Evolutionary conservation across 169 alveolate species (phyloP).

Genomic region (Neospora caninum): DNA sequence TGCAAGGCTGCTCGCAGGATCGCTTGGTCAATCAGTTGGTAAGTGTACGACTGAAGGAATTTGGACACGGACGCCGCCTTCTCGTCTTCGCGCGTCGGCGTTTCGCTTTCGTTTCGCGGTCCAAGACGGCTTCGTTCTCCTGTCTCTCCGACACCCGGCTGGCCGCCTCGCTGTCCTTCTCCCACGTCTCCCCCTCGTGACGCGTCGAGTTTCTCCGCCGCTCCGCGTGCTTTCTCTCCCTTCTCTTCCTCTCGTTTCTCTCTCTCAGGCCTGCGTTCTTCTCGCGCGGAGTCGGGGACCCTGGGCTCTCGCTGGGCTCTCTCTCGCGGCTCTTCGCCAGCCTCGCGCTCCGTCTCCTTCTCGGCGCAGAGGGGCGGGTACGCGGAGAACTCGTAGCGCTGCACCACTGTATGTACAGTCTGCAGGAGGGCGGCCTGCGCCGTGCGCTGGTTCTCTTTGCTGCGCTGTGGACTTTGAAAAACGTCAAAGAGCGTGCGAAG

Average conservation of each 20-base stretch:
- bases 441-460: slow-evolving; percentile 36
- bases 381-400: slow-evolving; percentile 21
- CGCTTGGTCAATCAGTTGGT: background rate
- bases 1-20: background rate
- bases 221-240: background rate
- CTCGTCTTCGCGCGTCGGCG: too few species aligned
- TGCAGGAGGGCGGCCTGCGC: slow-evolving; percentile 65
- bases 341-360: too few species aligned
- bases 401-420: slow-evolving; percentile 19
- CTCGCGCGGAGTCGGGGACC: too few species aligned
- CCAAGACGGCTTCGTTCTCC: too few species aligned
- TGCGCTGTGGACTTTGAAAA: background rate
- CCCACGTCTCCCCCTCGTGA: too few species aligned
- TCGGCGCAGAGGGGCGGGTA: background rate
- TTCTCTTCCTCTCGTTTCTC: background rate
- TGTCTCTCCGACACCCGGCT: too few species aligned
- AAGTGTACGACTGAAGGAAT: background rate
- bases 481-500: slow-evolving; percentile 28
- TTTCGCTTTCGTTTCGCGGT: too few species aligned
- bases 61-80: background rate
- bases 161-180: too few species aligned
- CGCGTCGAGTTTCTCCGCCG: too few species aligned
- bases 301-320: too few species aligned
- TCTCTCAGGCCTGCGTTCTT: too few species aligned
- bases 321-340: too few species aligned